phyloP scores from a whole-genome alignment of 2,329 filamentous ascomycete species.

The Westerdykella aurantiaca region DNA sequence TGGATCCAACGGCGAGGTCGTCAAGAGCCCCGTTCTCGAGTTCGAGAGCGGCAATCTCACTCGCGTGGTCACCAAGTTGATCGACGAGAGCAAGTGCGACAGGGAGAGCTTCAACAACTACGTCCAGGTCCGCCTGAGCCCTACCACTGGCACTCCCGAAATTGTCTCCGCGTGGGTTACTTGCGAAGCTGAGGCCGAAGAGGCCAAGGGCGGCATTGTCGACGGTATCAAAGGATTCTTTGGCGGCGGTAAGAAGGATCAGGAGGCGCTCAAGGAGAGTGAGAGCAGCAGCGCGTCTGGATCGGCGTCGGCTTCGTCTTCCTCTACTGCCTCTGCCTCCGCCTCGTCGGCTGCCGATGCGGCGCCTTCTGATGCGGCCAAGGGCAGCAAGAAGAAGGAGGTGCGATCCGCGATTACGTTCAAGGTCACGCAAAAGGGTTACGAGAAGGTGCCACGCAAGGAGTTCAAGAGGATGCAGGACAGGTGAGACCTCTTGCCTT shows the following conservation, averaged over 20 bases:
- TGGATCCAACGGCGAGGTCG: conserved; percentile 37
- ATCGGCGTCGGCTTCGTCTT: conserved; percentile 39
- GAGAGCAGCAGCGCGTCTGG: conserved; percentile 41
- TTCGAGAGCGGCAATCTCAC: conserved; percentile 83
- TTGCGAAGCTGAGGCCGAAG: conserved; percentile 69
- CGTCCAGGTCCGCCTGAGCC: conserved; percentile 66
- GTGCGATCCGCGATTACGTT: conserved; percentile 50
- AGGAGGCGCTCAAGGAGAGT: conserved; percentile 59
- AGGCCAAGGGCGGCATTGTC: conserved; percentile 73
- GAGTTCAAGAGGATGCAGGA: conserved; percentile 58
- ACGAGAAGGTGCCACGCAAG: conserved; percentile 54
- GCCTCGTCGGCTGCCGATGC: conserved; percentile 38
- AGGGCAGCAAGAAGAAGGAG: conserved; percentile 46
- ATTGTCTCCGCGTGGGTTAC: conserved; percentile 71
- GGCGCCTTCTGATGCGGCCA: conserved; percentile 46
- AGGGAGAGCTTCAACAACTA: conserved; percentile 73
- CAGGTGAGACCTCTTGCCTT: conserved; percentile 26
- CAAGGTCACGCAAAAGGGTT: conserved; percentile 42
- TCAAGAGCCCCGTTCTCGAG: conserved; percentile 57
- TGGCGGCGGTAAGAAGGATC: conserved; percentile 85
- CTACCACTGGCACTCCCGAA: conserved; percentile 72
- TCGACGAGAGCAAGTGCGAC: conserved; percentile 71
- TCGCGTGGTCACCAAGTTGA: conserved; percentile 69
- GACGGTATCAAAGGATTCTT: conserved; percentile 96
- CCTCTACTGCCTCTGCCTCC: conserved; percentile 36